Evolutionary conservation across 176 grass and related monocot species (phyloP).

Genomic region (Phyllostachys edulis): DNA sequence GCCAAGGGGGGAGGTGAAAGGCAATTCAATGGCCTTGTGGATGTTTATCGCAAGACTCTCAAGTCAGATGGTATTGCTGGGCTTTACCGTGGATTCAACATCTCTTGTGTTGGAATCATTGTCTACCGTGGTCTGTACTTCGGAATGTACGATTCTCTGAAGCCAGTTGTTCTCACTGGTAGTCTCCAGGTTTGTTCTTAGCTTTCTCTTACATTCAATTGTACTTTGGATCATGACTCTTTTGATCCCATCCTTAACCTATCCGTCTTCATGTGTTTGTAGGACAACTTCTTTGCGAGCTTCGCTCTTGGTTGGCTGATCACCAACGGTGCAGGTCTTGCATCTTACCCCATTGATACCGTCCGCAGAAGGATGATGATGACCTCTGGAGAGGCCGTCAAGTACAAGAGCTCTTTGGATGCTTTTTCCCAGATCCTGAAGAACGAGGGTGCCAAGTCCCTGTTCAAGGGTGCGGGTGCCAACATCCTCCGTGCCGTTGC

Average conservation of each 20-base stretch:
- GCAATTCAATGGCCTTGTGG: conserved; percentile 90
- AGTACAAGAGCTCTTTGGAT: conserved; percentile 92
- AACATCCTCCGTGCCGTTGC: conserved; percentile 94
- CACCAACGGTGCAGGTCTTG: conserved; percentile 86
- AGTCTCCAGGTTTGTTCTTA: conserved; percentile 56
- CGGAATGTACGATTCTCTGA: conserved; percentile 89
- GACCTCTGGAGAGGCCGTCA: conserved; percentile 90
- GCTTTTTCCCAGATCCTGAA: conserved; percentile 78
- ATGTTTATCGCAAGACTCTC: conserved; percentile 88
- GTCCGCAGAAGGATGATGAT: conserved; percentile 99
- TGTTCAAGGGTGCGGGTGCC: conserved; percentile 97
- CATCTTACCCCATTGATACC: conserved; percentile 88
- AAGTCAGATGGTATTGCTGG: conserved; percentile 83
- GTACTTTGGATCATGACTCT: too few relatives aligned
- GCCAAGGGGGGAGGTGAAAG: conserved; percentile 87
- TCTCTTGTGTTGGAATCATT: conserved; percentile 93
- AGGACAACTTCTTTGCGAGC: conserved; percentile 97
- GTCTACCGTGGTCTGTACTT: conserved; percentile 97
- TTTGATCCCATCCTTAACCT: not conserved
- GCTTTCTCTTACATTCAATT: not conserved
- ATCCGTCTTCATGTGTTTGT: not conserved
- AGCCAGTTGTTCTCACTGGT: conserved; percentile 83
- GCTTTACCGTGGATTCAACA: conserved; percentile 93
- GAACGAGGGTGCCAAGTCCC: conserved; percentile 79
- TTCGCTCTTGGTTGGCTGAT: conserved; percentile 86